Percentiles rank a stretch among this genome's conserved stretches.
Conservation (phyloP, 2,329 filamentous ascomycete genomes). For the Fusarium secorum region DNA sequence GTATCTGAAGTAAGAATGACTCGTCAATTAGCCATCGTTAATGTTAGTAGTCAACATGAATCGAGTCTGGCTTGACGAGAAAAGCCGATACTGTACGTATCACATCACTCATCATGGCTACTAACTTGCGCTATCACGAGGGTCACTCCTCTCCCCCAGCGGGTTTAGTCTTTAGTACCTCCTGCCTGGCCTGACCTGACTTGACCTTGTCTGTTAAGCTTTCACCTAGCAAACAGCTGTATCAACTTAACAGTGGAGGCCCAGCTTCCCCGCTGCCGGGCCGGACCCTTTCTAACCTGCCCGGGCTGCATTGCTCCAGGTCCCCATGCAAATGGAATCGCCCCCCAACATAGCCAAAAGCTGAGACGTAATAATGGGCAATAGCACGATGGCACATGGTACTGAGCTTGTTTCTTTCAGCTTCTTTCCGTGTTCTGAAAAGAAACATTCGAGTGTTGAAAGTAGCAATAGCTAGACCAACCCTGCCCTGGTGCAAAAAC, state of each 20-base stretch:
- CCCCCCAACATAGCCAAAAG: constrained; percentile 10
- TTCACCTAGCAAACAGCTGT: not conserved
- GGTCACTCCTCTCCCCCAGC: constrained; percentile 5
- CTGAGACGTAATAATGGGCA: constrained; percentile 9
- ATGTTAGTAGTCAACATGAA: not conserved
- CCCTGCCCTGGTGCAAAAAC: not conserved
- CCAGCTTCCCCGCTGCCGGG: constrained; percentile 32
- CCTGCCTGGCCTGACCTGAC: not conserved
- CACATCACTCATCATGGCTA: constrained; percentile 6
- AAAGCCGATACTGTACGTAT: constrained; percentile 10
- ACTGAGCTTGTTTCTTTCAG: not conserved
- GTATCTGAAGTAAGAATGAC: not conserved
- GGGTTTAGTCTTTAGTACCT: constrained; percentile 14
- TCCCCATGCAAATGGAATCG: constrained; percentile 15
- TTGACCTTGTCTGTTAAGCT: constrained; percentile 24
- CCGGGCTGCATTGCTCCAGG: constrained; percentile 9
- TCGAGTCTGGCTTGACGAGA: constrained; percentile 30
- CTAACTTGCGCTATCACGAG: constrained; percentile 33
- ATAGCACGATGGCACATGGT: constrained; percentile 5
- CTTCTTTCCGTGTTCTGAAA: not conserved
- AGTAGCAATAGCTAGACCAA: not conserved
- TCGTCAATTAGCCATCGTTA: not conserved
- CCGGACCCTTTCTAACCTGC: constrained; percentile 23
- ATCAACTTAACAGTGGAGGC: constrained; percentile 33
- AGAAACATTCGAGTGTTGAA: not conserved